phyloP scores from a whole-genome alignment of 148 eudicot species.

The Agrostemma githago region DNA sequence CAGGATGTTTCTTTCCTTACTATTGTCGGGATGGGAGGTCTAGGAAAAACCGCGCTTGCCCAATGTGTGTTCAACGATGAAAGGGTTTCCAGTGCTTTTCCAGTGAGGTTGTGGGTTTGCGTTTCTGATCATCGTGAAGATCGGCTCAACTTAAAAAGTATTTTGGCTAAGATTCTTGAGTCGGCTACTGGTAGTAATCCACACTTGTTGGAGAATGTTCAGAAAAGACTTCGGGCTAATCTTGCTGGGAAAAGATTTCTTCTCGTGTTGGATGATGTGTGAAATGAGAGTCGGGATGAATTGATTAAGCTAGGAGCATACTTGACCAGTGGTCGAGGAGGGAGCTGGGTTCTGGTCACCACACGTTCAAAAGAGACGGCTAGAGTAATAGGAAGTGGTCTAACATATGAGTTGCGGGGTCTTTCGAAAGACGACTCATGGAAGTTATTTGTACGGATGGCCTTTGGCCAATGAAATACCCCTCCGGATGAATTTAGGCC shows the following conservation, averaged over 20 bases:
- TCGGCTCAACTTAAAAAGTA: not conserved
- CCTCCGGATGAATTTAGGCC: not conserved
- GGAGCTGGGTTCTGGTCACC: conserved; percentile 16
- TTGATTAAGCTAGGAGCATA: conserved; percentile 1
- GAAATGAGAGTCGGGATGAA: conserved; percentile 11
- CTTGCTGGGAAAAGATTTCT: conserved; percentile 12
- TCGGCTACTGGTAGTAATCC: conserved; percentile 2
- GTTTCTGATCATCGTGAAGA: conserved; percentile 17
- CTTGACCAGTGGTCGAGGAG: conserved; percentile 7
- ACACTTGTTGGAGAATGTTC: not conserved
- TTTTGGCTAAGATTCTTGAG: not conserved
- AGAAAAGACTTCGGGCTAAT: not conserved
- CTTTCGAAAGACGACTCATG: conserved; percentile 4
- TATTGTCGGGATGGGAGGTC: conserved; percentile 33
- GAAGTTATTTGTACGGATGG: conserved; percentile 8
- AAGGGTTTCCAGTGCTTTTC: conserved; percentile 17
- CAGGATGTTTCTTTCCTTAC: conserved; percentile 21
- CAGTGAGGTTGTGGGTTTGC: conserved; percentile 26
- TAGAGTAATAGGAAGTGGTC: conserved; percentile 2
- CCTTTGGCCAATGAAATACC: not conserved
- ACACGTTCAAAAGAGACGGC: conserved; percentile 6
- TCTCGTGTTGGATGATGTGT: conserved; percentile 9
- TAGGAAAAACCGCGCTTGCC: conserved; percentile 36
- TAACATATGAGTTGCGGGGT: conserved; percentile 8
- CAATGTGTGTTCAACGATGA: conserved; percentile 28